Conservation (phyloP, 805 yeast species). For the Scheffersomyces lignosus region DNA sequence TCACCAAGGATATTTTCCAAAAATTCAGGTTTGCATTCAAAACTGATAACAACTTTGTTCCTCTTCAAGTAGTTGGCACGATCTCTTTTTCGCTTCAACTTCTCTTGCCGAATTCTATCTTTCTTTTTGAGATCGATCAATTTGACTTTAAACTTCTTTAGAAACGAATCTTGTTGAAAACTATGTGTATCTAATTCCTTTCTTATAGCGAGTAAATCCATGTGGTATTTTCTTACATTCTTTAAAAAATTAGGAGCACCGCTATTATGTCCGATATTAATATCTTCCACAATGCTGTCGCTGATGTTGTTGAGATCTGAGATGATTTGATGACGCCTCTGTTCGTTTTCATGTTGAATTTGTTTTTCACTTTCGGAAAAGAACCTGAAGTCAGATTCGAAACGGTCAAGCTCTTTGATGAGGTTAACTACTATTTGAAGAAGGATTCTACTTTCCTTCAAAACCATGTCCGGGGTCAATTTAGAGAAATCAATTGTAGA, state of each 20-base stretch:
- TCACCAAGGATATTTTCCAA: constrained; percentile 12
- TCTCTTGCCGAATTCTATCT: not conserved
- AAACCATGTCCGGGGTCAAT: constrained; percentile 29
- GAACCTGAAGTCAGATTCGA: constrained; percentile 6
- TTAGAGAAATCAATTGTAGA: not conserved
- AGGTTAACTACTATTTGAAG: constrained; percentile 32
- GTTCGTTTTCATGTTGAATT: constrained; percentile 12
- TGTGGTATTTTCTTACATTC: constrained; percentile 22
- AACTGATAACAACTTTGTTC: constrained; percentile 13
- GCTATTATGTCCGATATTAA: constrained; percentile 4
- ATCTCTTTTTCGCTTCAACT: constrained; percentile 2
- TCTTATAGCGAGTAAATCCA: constrained; percentile 20
- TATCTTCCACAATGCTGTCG: constrained; percentile 26
- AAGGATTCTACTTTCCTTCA: constrained; percentile 36
- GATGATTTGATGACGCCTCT: constrained; percentile 27
- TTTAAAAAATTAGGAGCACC: constrained; percentile 21
- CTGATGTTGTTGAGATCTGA: constrained; percentile 31
- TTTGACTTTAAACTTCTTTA: constrained; percentile 6
- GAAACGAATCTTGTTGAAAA: constrained; percentile 16
- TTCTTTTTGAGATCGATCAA: constrained; percentile 5
- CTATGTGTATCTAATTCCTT: constrained; percentile 27
- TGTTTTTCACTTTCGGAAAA: constrained; percentile 6
- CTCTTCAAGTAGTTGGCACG: constrained; percentile 3
- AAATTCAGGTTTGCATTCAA: constrained; percentile 11
- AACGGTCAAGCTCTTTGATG: constrained; percentile 19